Evolutionary conservation across 208 protist genomes (phyloP).

Genomic region (Leishmania tropica): DNA sequence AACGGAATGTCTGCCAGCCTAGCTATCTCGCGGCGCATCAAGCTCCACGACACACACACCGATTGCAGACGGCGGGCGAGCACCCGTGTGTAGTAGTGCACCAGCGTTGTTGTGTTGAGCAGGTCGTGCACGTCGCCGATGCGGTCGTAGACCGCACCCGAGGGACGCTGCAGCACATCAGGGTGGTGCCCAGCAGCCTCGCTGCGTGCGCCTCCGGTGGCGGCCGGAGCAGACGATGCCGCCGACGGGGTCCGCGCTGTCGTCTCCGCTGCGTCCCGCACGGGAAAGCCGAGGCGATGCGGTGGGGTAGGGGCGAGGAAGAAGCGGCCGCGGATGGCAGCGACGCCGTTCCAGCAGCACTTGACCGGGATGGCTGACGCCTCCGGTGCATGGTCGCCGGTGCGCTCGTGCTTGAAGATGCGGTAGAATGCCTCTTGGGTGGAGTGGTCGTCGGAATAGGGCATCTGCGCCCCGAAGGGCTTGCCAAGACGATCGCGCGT

Average conservation of each 20-base stretch:
- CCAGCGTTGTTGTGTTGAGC: background rate
- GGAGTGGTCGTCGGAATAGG: slow-evolving; percentile 54
- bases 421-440: slow-evolving; percentile 49
- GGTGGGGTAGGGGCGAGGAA: slow-evolving; percentile 38
- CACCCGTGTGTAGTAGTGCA: slow-evolving; percentile 22
- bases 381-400: background rate
- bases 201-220: background rate
- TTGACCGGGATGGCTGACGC: slow-evolving; percentile 55
- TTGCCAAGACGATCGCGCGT: slow-evolving; percentile 48
- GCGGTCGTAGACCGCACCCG: slow-evolving; percentile 29
- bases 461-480: slow-evolving; percentile 37
- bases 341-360: slow-evolving; percentile 84
- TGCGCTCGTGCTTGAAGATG: slow-evolving; percentile 18
- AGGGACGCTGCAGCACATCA: slow-evolving; percentile 14
- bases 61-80: slow-evolving; percentile 25
- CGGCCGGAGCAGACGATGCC: background rate
- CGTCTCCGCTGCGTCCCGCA: background rate
- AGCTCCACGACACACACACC: slow-evolving; percentile 13
- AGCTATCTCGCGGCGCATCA: slow-evolving; percentile 16
- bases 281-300: slow-evolving; percentile 11
- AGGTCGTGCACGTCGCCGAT: slow-evolving; percentile 15
- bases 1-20: slow-evolving; percentile 13
- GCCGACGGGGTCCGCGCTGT: background rate
- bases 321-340: slow-evolving; percentile 65
- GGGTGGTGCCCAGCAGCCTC: background rate